Evolutionary conservation across 495 filamentous ascomycete species (phyloP), one percentile per base, ranked within the genome.

Genomic region (Xylaria cubensis): DNA sequence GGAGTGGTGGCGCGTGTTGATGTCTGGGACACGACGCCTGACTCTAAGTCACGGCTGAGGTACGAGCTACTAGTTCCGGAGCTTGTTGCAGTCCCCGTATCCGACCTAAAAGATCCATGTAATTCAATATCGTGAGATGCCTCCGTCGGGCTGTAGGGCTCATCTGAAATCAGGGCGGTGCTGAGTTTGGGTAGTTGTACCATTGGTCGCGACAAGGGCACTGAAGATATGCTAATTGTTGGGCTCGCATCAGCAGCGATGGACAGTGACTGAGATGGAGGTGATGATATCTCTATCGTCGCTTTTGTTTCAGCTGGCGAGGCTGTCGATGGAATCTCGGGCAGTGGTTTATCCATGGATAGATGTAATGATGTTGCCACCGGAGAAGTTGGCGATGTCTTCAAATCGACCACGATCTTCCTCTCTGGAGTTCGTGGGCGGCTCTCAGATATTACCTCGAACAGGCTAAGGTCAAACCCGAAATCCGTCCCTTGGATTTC

Each of bases 1-100:
- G 95, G 95, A 0, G 94, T 97, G 39, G 95, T 97, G 50, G 95
- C 94, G 59, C 94, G 86, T 2, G 95, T 98, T 19, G 95, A 98
- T 3, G 89, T 89, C 77, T 91, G 90, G 10, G 95, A 97, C 7
- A 95, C 78, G 50, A 91, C 86, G 76, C 93, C 96, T 74, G 90
- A 89, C 76, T 95, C 94, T 1, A 94, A 97, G 74, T 94, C 92
- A 44, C 92, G 90, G 81, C 91, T 92, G 68, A 90, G 85, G 76
- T 92, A 94, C 2, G 92, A 96, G 80, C 90, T 93, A 76, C 88
- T 91, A 44, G 83, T 88, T 39, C 85, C 86, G 19, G 85, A 81
- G 73, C 84, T 89, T 34, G 84, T 85, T 41, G 86, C 83, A 15
- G 86, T 85, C 69, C 86, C 82, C 56, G 83, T 88, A 50, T 86